phyloP scores from a whole-genome alignment of 768 basidiomycete genomes.

The Termitomyces sp. region DNA sequence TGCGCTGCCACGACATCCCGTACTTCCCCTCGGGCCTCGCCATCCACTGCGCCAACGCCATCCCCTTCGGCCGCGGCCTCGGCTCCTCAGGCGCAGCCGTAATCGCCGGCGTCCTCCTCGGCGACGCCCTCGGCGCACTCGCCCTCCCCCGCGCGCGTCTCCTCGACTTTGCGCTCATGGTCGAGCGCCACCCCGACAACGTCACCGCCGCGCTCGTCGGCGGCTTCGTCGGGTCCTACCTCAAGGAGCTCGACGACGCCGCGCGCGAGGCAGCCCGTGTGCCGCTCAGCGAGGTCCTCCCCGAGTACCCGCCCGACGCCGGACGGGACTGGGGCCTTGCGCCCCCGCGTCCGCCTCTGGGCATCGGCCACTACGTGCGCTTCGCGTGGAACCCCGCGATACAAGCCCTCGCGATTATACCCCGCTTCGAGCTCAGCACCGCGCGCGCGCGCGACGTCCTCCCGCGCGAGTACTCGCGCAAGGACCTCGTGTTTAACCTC shows the following conservation, averaged over 20 bases:
- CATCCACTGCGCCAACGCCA: conserved; percentile 85
- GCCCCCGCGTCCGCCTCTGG: conserved; percentile 83
- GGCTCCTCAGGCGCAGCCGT: conserved; percentile 99
- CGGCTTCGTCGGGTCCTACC: conserved; percentile 95
- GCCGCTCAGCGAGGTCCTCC: conserved; percentile 92
- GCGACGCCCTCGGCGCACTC: conserved; percentile 74
- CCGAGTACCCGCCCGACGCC: conserved; percentile 92
- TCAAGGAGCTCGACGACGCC: conserved; percentile 79
- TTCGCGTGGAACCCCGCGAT: conserved; percentile 84
- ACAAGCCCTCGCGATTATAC: conserved; percentile 91
- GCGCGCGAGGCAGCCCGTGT: conserved; percentile 85
- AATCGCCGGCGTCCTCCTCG: conserved; percentile 92
- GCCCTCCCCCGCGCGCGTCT: conserved; percentile 64
- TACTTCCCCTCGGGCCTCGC: conserved; percentile 72
- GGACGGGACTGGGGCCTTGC: conserved; percentile 83
- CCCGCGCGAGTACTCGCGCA: conserved; percentile 79
- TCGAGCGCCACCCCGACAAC: conserved; percentile 98
- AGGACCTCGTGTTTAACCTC: conserved; percentile 95
- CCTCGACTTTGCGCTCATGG: conserved; percentile 97
- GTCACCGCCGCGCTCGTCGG: conserved; percentile 96
- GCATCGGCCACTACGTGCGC: conserved; percentile 91
- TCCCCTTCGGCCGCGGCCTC: conserved; percentile 95
- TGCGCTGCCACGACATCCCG: conserved; percentile 79
- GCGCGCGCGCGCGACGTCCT: conserved; percentile 89
- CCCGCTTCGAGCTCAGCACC: conserved; percentile 93